Evolutionary conservation across 2,329 filamentous ascomycete genomes (phyloP), one percentile per base, ranked within the genome.

Genomic region (Exophiala aquamarina): DNA sequence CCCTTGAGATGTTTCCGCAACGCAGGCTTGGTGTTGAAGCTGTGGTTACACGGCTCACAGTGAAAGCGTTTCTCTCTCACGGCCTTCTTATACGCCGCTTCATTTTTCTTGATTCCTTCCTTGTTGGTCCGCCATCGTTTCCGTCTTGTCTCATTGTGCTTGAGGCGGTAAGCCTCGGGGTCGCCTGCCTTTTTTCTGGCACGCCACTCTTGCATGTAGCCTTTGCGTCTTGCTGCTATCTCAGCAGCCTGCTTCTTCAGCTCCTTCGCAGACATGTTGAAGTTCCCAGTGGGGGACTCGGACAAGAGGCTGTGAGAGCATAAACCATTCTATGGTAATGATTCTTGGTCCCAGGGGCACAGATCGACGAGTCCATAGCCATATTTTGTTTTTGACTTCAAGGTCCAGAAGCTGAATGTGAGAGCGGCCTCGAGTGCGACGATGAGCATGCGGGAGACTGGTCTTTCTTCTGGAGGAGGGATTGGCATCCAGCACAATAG

Each of bases 391-490:
- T 5, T 5, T 14, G 31, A 13, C 13, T 23, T 14, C 31, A 44
- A 23, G 8, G 32, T 19, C 41, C 41, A 44, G 41, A 38, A 44
- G 18, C 36, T 14, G n/a, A 20, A 38, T 19, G 32, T n/a, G 17
- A 37, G 29, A 13, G 32, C 18, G 17, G 41, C 41, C 21, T 38
- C 41, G 19, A 44, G 5, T 15, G 19, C 32, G 4, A 39, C 15
- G 29, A 36, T 19, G n/a, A 44, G 26, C 7, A 44, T 21, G 38
- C 44, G 34, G 14, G 29, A 35, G 15, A 44, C 13, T 15, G 29
- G 29, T 10, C 18, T 17, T 15, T 33, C 10, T 29, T 41, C 75
- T 78, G 61, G 15, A 13, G 18, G 14, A 11, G 41, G 41, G 7
- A 38, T 38, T 15, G 41, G 41, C 15, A 19, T 36, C 41, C 28